Base-by-base conservation (phyloP, 2,329 filamentous ascomycete species). In the Escovopsis sp. region DNA sequence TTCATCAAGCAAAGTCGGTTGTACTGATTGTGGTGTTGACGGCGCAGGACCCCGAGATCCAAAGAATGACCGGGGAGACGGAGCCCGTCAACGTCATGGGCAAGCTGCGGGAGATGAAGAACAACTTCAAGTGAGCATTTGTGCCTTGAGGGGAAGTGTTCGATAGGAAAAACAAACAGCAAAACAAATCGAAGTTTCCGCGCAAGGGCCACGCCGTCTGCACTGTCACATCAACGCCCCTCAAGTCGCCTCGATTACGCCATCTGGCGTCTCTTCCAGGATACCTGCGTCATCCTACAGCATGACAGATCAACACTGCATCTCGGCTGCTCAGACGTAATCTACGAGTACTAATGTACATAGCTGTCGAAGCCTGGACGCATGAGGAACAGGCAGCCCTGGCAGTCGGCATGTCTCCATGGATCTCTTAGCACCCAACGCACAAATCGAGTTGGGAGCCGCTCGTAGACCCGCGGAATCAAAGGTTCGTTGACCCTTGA, bases 91-190 rank as follows among this genome's bases (percentile, higher is more conserved):
- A 83, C 40, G 87, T 95, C 12, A 94, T 98, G 84, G 73, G 72
- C 30, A 80, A 80, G 53, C 66, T 96, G 54, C 73, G 91, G 43
- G 85, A 93, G 62, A 80, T 94, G 81, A 98, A 96, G 77, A 88
- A 93, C 58, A 75, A 69, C 60, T 77, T 77, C 61, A 73, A 72
- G 66, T 75, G 65, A 74, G 69, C 66, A 5, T 35, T 12, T 34
- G 19, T 19, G 15, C 15, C 18, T n/a, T 35, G 33, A 35, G 23
- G 3, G 23, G 23, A n/a, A 10, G 34, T 11, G 4, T 36, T 12
- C 9, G 12, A 35, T 35, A 23, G 23, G 4, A 23, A 23, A 23
- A 23, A 23, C 23, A 23, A 23, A 23, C 2, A 15, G 15, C 15
- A 15, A 15, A 15, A 15, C 15, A 15, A 15, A 15, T 15, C 2